Percentiles rank a stretch among this genome's conserved stretches.
Evolutionary conservation across 1,139 yeast genomes (phyloP).

Genomic region (Candida sojae): DNA sequence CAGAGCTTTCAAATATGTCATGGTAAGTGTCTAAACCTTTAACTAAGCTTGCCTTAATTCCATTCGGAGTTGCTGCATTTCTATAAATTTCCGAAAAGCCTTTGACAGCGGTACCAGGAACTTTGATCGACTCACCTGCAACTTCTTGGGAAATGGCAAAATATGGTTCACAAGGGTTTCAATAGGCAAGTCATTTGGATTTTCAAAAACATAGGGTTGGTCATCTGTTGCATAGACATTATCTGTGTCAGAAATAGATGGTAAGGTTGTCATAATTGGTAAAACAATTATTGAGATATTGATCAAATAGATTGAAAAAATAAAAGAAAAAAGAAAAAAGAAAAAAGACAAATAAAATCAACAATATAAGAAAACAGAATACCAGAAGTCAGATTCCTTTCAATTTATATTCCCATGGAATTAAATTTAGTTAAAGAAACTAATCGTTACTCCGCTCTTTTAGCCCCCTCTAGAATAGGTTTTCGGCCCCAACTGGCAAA

Average conservation of each 20-base stretch:
- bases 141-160: conserved; percentile 25
- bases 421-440: too few relatives aligned
- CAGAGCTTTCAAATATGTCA: conserved; percentile 25
- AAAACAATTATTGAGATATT: background rate
- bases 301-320: background rate
- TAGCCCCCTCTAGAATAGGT: too few relatives aligned
- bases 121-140: conserved; percentile 21
- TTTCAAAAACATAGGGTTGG: conserved; percentile 18
- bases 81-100: conserved; percentile 39
- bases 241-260: conserved; percentile 13
- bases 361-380: too few relatives aligned
- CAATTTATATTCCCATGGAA: too few relatives aligned
- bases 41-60: conserved; percentile 23
- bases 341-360: background rate
- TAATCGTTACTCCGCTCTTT: too few relatives aligned
- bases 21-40: conserved; percentile 32
- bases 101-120: conserved; percentile 30
- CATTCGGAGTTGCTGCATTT: conserved; percentile 25
- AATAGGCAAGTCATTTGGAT: conserved; percentile 18
- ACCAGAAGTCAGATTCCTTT: too few relatives aligned
- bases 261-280: conserved; percentile 6
- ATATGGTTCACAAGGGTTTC: conserved; percentile 18
- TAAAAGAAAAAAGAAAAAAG: background rate
- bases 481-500: too few relatives aligned
- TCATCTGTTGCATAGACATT: conserved; percentile 14